Evolutionary conservation across 176 grass and related monocot species (phyloP).

Genomic region (Bonia amplexicaulis): DNA sequence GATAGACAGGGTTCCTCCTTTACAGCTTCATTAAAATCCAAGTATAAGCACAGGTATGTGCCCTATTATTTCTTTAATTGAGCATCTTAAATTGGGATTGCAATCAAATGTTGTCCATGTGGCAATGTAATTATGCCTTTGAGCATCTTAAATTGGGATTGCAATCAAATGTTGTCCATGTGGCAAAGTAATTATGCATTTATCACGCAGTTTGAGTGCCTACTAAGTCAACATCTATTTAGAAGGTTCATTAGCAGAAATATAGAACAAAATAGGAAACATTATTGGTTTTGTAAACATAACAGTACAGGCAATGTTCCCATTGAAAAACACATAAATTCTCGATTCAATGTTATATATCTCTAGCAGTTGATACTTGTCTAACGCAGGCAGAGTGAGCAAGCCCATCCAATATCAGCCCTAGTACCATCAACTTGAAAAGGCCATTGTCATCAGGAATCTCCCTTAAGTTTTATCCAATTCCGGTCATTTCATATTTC

Average conservation of each 20-base stretch:
- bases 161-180: neutral
- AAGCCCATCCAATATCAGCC: slow-evolving; percentile 84
- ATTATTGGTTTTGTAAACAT: neutral
- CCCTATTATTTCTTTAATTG: too few relatives aligned
- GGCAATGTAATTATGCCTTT: neutral
- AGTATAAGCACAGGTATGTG: neutral
- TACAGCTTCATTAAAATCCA: neutral
- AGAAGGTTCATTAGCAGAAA: neutral
- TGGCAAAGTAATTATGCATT: neutral
- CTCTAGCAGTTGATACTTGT: slow-evolving; percentile 48
- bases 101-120: neutral
- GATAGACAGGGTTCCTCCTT: neutral
- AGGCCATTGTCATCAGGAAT: slow-evolving; percentile 58
- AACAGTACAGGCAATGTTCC: neutral
- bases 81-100: neutral
- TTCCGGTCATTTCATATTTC: slow-evolving; percentile 88
- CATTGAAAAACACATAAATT: neutral
- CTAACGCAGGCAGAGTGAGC: slow-evolving; percentile 80
- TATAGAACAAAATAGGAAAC: neutral
- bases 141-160: slow-evolving; percentile 11
- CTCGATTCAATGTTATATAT: slow-evolving; percentile 10
- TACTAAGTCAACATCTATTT: neutral
- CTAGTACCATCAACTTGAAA: slow-evolving; percentile 85
- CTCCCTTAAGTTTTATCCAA: slow-evolving; percentile 91
- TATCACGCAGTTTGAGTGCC: slow-evolving; percentile 2